These are phyloP conservation scores for Mycena vulgaris DNA, from an alignment of 768 basidiomycete species.

Conservation along the genomic window DNA sequence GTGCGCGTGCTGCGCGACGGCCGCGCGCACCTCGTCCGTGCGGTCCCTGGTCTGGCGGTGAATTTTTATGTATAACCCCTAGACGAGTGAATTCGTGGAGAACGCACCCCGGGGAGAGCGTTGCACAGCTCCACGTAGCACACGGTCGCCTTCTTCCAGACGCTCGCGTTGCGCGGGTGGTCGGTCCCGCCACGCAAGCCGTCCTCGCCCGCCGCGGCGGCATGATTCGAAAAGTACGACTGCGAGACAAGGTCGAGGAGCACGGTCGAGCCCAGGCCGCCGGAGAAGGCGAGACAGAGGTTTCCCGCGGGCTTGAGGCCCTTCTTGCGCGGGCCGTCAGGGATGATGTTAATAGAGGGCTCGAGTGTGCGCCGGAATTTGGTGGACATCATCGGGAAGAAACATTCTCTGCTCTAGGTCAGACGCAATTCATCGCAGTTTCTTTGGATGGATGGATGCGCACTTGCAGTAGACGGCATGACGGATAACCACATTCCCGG, in stretches of 20 bases:
- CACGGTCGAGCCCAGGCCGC: slow-evolving; percentile 82
- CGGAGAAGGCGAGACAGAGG: slow-evolving; percentile 81
- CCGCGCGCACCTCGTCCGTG: slow-evolving; percentile 64
- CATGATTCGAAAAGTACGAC: slow-evolving; percentile 64
- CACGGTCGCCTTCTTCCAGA: slow-evolving; percentile 75
- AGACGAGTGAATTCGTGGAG: not conserved
- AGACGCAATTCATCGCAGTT: slow-evolving; percentile 14
- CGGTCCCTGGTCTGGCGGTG: slow-evolving; percentile 65
- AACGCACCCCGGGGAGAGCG: slow-evolving; percentile 73
- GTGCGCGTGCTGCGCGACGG: slow-evolving; percentile 63
- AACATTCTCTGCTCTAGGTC: slow-evolving; percentile 67
- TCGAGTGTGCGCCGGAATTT: slow-evolving; percentile 80
- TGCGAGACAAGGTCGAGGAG: slow-evolving; percentile 78
- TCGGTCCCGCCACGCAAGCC: slow-evolving; percentile 67
- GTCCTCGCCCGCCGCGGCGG: slow-evolving; percentile 44
- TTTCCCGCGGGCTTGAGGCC: slow-evolving; percentile 78
- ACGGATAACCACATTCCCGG: slow-evolving; percentile 80
- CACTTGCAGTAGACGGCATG: slow-evolving; percentile 92
- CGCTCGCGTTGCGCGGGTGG: slow-evolving; percentile 73
- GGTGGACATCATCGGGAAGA: slow-evolving; percentile 70
- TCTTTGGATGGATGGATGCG: slow-evolving; percentile 37
- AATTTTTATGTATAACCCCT: slow-evolving; percentile 26
- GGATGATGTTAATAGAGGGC: slow-evolving; percentile 71
- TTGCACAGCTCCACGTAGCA: slow-evolving; percentile 81
- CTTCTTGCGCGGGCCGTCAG: slow-evolving; percentile 70